Percentiles rank a stretch among this genome's conserved stretches.
phyloP scores from a whole-genome alignment of 108 stramenopile species.

The Seminavis robusta region DNA sequence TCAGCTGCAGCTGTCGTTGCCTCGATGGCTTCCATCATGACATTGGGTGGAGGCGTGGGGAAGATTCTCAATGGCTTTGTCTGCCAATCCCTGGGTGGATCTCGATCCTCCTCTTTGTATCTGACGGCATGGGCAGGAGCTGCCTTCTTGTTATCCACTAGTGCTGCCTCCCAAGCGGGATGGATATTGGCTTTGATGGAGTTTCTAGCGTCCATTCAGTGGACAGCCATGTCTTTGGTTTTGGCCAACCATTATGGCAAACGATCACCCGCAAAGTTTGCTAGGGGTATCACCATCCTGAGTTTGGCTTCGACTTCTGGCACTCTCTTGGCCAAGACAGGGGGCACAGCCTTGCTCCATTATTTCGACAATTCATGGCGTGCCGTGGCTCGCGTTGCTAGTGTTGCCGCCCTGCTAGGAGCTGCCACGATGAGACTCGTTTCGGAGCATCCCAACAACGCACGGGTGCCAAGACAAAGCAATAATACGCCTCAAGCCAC shows the following conservation, averaged over 20 bases:
- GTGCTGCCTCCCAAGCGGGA: constrained; percentile 8
- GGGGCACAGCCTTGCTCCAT: constrained; percentile 22
- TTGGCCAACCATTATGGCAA: constrained; percentile 17
- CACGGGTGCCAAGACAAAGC: neutral
- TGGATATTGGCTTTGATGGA: constrained; percentile 21
- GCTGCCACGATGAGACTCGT: constrained; percentile 11
- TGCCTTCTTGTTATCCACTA: neutral
- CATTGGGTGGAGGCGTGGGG: constrained; percentile 36
- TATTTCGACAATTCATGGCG: constrained; percentile 13
- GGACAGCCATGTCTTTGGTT: constrained; percentile 26
- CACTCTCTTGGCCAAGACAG: constrained; percentile 22
- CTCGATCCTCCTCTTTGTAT: constrained; percentile 15
- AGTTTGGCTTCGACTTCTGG: constrained; percentile 34
- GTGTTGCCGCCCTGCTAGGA: constrained; percentile 17
- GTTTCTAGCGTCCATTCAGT: constrained; percentile 36
- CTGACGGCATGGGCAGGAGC: neutral
- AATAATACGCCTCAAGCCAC: no score
- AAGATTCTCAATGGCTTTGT: constrained; percentile 57
- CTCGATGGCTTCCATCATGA: constrained; percentile 2
- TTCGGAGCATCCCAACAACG: no score
- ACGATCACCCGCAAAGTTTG: constrained; percentile 5
- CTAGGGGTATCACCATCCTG: constrained; percentile 23
- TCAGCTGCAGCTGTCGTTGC: constrained; percentile 21
- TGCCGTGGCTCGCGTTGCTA: constrained; percentile 17
- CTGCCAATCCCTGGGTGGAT: constrained; percentile 33